phyloP scores from a whole-genome alignment of 2,329 filamentous ascomycete genomes.

The Cladosporium sp. region DNA sequence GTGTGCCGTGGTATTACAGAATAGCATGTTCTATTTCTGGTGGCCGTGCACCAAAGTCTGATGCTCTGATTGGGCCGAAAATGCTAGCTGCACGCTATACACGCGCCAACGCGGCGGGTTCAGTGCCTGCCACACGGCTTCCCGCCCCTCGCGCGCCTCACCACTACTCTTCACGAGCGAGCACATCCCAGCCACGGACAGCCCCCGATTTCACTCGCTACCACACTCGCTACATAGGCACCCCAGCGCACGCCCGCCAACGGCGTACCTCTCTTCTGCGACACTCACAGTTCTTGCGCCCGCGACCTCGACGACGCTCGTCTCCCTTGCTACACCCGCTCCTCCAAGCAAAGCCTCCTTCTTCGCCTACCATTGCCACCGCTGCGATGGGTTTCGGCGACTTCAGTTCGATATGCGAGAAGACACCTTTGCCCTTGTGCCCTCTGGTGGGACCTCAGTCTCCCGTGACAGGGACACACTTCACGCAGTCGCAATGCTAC shows the following conservation, averaged over 20 bases:
- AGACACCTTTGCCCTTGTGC: conserved; percentile 82
- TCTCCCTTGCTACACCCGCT: too few species aligned
- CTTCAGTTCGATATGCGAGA: conserved; percentile 80
- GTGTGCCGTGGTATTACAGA: too few species aligned
- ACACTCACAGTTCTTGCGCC: not conserved
- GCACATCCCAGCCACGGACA: conserved; percentile 4
- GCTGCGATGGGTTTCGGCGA: conserved; percentile 81
- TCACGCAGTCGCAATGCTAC: conserved; percentile 87
- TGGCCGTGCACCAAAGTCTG: too few species aligned
- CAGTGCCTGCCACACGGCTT: not conserved
- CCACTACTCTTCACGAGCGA: not conserved
- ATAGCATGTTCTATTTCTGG: not conserved
- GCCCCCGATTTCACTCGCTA: not conserved
- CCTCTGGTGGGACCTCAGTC: conserved; percentile 74
- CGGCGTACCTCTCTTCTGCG: conserved; percentile 5
- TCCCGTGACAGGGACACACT: conserved; percentile 56
- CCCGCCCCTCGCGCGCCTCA: not conserved
- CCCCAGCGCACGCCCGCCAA: conserved; percentile 3
- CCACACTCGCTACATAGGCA: conserved; percentile 12
- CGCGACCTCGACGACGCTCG: too few species aligned
- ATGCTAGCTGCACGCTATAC: not conserved
- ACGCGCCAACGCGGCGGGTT: not conserved
- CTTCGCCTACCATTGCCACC: not conserved
- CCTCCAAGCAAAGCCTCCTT: not conserved
- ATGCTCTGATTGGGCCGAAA: too few species aligned